phyloP scores from a whole-genome alignment of 73 alveolate species.

The Halteria grandinella region DNA sequence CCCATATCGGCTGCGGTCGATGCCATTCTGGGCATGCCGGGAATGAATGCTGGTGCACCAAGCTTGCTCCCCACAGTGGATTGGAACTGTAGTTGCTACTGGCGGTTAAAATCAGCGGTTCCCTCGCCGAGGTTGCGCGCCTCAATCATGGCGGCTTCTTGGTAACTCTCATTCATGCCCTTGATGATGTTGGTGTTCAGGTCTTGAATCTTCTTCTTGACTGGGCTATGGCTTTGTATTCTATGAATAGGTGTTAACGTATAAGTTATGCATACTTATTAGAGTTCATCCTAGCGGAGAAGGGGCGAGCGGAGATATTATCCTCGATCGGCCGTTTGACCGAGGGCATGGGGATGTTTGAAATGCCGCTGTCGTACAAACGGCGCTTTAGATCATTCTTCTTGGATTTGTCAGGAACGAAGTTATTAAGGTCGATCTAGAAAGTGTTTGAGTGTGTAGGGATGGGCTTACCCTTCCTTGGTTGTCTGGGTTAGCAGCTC shows the following conservation, averaged over 20 bases:
- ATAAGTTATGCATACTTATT: slow-evolving; percentile 10
- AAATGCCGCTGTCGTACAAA: slow-evolving; percentile 53
- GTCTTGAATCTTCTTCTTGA: slow-evolving; percentile 48
- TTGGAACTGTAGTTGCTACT: background rate
- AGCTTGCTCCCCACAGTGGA: background rate
- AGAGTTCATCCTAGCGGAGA: slow-evolving; percentile 62
- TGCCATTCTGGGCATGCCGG: background rate
- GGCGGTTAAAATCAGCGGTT: slow-evolving; percentile 36
- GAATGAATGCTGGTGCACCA: background rate
- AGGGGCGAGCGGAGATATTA: slow-evolving; percentile 33
- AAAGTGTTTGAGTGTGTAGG: too few relatives aligned
- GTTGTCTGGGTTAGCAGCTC: too few relatives aligned
- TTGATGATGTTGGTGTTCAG: slow-evolving; percentile 4
- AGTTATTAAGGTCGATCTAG: slow-evolving; percentile 52
- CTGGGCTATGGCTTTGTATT: slow-evolving; percentile 25
- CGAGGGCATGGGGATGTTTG: slow-evolving; percentile 62
- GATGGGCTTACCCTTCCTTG: too few relatives aligned
- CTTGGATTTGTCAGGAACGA: slow-evolving; percentile 37
- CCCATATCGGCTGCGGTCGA: background rate
- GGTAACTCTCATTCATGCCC: slow-evolving; percentile 27
- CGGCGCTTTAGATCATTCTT: slow-evolving; percentile 38
- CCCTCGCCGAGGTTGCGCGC: slow-evolving; percentile 29
- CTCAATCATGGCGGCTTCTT: slow-evolving; percentile 39
- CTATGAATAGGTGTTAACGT: background rate
- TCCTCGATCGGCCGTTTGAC: slow-evolving; percentile 62